These are phyloP conservation scores for Xylaria cubensis DNA, from an alignment of 495 filamentous ascomycete species.

Conservation along the genomic window DNA sequence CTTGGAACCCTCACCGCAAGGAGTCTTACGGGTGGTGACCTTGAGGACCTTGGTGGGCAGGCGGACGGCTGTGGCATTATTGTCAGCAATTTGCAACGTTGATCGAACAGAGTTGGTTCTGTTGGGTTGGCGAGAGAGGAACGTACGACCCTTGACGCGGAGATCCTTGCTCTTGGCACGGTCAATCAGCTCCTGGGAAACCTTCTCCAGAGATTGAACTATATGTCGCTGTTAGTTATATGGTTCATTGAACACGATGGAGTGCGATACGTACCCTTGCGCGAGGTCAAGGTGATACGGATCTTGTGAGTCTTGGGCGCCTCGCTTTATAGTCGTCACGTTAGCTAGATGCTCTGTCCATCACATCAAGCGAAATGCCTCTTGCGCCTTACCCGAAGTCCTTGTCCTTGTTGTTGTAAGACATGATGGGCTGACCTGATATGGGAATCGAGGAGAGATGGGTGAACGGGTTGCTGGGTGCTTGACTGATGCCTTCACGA, in stretches of 20 bases:
- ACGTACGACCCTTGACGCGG: constrained; percentile 84
- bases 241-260: not conserved
- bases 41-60: constrained; percentile 97
- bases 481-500: constrained; percentile 61
- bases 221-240: constrained; percentile 48
- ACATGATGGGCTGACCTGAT: constrained; percentile 69
- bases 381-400: constrained; percentile 63
- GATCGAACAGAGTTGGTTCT: not conserved
- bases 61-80: constrained; percentile 93
- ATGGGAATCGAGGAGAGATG: constrained; percentile 35
- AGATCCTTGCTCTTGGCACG: constrained; percentile 98
- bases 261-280: constrained; percentile 18
- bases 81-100: constrained; percentile 40
- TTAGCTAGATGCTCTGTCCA: not conserved
- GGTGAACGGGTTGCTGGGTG: constrained; percentile 13
- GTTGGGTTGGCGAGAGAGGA: not conserved
- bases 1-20: constrained; percentile 99
- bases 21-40: constrained; percentile 87
- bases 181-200: constrained; percentile 97
- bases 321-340: constrained; percentile 35
- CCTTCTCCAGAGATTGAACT: constrained; percentile 94
- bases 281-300: constrained; percentile 33
- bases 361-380: not conserved
- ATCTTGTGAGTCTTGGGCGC: constrained; percentile 42
- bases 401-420: constrained; percentile 96